Base-by-base conservation (phyloP, 2,329 filamentous ascomycete species). In the Curvularia spicifera region DNA sequence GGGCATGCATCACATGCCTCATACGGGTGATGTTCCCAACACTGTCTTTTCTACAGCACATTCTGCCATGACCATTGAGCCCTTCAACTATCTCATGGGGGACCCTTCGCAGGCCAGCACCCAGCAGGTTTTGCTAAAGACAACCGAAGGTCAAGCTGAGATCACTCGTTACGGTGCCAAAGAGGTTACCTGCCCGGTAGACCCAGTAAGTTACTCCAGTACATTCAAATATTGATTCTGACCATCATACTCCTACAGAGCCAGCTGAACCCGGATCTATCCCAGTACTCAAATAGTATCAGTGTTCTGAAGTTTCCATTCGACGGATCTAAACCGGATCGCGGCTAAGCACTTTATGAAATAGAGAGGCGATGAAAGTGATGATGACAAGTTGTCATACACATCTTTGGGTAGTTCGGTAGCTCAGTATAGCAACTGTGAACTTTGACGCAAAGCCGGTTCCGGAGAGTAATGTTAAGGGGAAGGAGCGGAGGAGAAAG, bases 241-340 rank as follows among this genome's bases (percentile, higher is more conserved):
- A 47, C 8, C 1, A 33, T 15, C 2, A 29, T 35, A 15, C 29
- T 24, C 10, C 18, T 33, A 24, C 29, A 47, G 44, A n/a, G n/a
- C 29, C 44, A 47, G 44, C 28, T 47, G 2, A 47, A 47, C 18
- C 44, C 44, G 7, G 44, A 47, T 5, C 44, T 47, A 18, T 47
- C 44, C 1, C 44, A 33, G 29, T 47, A 47, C 29, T 47, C 44
- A 2, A 47, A 47, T 10, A 33, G 28, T 9, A 47, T 47, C 18
- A 47, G 44, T 24, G 29, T 47, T 2, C 29, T 47, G 18, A 47
- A 47, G 29, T 47, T 7, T 12, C 44, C 44, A 9, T 47, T 47
- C 44, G 44, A 47, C 12, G 44, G 44, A 22, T 47, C 44, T 1
- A 47, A 33, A 29, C 44, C 44, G 8, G 44, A 47, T 47, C 44